Percentiles rank a stretch among this genome's conserved stretches.
Evolutionary conservation across 2,329 filamentous ascomycete species (phyloP).

Genomic region (Verruconis gallopava): DNA sequence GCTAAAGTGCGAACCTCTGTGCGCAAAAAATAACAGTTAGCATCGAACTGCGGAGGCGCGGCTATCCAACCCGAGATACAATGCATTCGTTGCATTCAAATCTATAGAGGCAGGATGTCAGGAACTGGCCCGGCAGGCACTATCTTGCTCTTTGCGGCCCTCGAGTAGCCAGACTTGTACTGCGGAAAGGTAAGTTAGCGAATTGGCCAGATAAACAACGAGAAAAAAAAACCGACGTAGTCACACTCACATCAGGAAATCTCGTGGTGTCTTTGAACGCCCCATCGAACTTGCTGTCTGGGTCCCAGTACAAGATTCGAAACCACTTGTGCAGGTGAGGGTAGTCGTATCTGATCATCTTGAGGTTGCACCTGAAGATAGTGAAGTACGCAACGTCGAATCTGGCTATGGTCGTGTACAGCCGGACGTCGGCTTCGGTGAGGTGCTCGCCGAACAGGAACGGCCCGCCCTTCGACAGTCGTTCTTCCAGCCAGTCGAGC

Average conservation of each 20-base stretch:
- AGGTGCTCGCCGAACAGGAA: slow-evolving; percentile 42
- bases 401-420: slow-evolving; percentile 45
- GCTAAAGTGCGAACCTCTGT: not conserved
- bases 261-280: slow-evolving; percentile 5
- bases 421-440: slow-evolving; percentile 47
- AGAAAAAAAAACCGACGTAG: not conserved
- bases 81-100: not conserved
- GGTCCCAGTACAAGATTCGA: slow-evolving; percentile 42
- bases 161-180: slow-evolving; percentile 2
- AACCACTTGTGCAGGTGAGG: slow-evolving; percentile 49
- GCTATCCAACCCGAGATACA: not conserved
- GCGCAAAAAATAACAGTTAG: not conserved
- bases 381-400: slow-evolving; percentile 51
- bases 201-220: not conserved
- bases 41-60: not conserved
- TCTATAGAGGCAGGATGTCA: not conserved
- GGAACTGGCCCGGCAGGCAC: slow-evolving; percentile 1
- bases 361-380: slow-evolving; percentile 55
- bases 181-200: no score
- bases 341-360: slow-evolving; percentile 47
- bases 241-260: not conserved
- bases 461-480: slow-evolving; percentile 34
- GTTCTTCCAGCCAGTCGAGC: slow-evolving; percentile 43
- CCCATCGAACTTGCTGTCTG: slow-evolving; percentile 17
- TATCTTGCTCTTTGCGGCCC: not conserved